Percentiles rank a stretch among this genome's conserved stretches.
Evolutionary conservation across 306 rosid species (phyloP).

Genomic region (Ceratonia siliqua): DNA sequence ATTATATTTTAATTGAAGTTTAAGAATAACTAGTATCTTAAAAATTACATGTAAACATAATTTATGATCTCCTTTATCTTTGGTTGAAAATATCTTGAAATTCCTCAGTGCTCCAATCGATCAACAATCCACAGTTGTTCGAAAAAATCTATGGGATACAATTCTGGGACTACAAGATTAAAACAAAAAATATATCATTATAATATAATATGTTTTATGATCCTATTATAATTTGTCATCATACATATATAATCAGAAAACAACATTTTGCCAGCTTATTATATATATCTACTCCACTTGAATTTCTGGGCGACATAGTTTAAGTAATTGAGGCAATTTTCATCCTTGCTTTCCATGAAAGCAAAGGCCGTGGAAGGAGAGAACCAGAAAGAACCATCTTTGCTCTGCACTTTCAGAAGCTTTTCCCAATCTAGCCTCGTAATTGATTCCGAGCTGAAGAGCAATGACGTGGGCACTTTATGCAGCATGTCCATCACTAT

Average conservation of each 20-base stretch:
- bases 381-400: conserved; percentile 62
- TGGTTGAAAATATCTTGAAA: conserved; percentile 49
- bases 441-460: conserved; percentile 70
- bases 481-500: conserved; percentile 66
- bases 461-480: conserved; percentile 51
- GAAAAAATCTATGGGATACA: conserved; percentile 61
- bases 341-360: conserved; percentile 48
- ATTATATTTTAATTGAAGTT: too few relatives aligned
- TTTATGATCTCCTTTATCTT: conserved; percentile 45
- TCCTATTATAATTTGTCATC: too few relatives aligned
- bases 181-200: neutral
- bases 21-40: too few relatives aligned
- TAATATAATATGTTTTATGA: too few relatives aligned
- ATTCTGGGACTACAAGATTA: conserved; percentile 55
- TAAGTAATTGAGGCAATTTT: conserved; percentile 51
- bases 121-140: conserved; percentile 60
- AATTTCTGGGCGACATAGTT: conserved; percentile 37
- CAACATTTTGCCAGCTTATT: too few relatives aligned
- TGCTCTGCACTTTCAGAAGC: conserved; percentile 57
- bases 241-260: too few relatives aligned
- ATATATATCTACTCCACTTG: conserved; percentile 65
- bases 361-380: conserved; percentile 76
- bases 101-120: conserved; percentile 58
- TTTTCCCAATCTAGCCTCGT: conserved; percentile 57
- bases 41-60: conserved; percentile 48